A percentile compares a stretch with the other conserved stretches of the same genome.
Conservation (phyloP, 192 early-diverging fungal species). For the Entomortierella lignicola region DNA sequence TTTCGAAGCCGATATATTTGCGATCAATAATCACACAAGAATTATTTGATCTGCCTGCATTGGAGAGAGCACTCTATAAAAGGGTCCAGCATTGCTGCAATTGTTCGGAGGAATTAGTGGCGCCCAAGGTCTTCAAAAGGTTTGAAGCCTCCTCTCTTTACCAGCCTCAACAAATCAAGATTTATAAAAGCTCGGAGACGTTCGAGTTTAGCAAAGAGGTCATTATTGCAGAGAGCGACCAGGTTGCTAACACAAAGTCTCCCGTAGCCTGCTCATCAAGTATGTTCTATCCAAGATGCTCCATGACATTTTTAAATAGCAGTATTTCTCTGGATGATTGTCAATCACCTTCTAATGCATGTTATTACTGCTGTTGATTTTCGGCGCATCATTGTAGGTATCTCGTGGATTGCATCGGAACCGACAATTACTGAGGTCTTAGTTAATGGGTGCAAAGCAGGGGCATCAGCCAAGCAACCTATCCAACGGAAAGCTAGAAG, state of each 20-base stretch:
- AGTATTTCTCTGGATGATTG: background rate
- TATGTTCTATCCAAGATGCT: background rate
- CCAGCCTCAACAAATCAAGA: background rate
- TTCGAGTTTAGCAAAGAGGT: constrained; percentile 31
- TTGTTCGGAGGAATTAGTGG: no score
- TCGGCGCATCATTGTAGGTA: constrained; percentile 8
- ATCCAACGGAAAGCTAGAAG: constrained; percentile 32
- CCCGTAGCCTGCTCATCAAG: constrained; percentile 37
- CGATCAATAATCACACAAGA: constrained; percentile 74
- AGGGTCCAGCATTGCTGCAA: constrained; percentile 50
- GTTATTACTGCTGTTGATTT: no score
- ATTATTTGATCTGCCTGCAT: constrained; percentile 66
- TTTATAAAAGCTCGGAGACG: background rate
- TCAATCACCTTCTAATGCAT: background rate
- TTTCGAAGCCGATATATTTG: constrained; percentile 78
- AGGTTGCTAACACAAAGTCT: background rate
- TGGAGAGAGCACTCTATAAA: constrained; percentile 75
- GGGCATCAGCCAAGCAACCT: constrained; percentile 49
- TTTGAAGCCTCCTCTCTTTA: background rate
- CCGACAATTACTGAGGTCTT: constrained; percentile 56
- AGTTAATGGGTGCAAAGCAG: constrained; percentile 63
- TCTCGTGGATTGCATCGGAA: constrained; percentile 33
- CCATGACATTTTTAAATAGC: no score
- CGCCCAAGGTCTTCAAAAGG: no score
- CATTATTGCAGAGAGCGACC: background rate